Evolutionary conservation across 495 filamentous ascomycete genomes (phyloP).

Genomic region (Neurospora hispaniola): DNA sequence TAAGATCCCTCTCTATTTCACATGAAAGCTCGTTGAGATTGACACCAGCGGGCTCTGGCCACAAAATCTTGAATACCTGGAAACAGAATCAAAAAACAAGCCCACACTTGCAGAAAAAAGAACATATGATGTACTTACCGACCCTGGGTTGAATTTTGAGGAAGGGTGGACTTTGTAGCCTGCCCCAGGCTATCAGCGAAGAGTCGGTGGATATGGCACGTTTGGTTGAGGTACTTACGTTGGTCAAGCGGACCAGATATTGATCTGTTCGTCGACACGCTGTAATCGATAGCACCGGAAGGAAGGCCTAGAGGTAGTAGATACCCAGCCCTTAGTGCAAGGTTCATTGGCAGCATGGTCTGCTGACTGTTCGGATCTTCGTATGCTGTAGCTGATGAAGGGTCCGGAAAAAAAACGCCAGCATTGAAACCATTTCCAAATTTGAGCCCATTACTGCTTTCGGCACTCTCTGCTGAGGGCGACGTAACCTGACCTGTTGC

Average conservation of each 20-base stretch:
- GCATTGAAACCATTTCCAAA: not conserved
- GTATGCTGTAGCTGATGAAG: not conserved
- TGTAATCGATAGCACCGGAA: not conserved
- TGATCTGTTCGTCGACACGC: not conserved
- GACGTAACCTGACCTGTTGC: not conserved
- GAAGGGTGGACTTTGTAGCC: slow-evolving; percentile 34
- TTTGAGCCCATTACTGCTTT: not conserved
- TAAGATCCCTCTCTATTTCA: not conserved
- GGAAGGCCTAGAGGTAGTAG: not conserved
- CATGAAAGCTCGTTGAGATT: slow-evolving; percentile 12
- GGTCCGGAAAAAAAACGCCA: not conserved
- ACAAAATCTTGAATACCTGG: slow-evolving; percentile 38
- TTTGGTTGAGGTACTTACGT: not conserved
- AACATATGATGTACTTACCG: slow-evolving; percentile 16
- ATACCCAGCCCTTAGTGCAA: not conserved
- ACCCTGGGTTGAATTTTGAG: slow-evolving; percentile 28
- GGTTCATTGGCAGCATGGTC: not conserved
- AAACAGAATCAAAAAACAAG: not conserved
- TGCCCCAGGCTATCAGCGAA: slow-evolving; percentile 9
- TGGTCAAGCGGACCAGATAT: slow-evolving; percentile 4
- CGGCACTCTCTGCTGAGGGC: not conserved
- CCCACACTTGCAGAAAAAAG: too few relatives aligned
- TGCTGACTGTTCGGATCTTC: not conserved
- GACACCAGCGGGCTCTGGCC: slow-evolving; percentile 34
- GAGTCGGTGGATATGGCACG: not conserved